Base-by-base conservation (phyloP, 169 alveolate genomes). In the Plasmodium fragile region DNA sequence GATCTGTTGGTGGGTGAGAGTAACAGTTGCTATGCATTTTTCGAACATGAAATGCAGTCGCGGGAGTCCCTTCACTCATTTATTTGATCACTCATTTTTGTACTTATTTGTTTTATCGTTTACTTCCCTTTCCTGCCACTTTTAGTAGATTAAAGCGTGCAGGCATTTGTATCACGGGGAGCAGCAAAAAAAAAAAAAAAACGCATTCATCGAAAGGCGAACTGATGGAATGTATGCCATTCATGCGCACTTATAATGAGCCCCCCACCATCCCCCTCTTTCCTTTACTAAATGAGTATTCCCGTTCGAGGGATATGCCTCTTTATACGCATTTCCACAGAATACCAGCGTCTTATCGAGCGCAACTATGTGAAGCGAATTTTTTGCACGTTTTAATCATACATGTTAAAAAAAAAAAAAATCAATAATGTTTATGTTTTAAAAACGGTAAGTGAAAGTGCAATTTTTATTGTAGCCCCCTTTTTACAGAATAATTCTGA, bases 401-500 rank as follows among this genome's bases (percentile, higher is more conserved):
- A 65, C 25, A 18, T 65, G 36, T 22, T 65, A 65, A 65, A 65
- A 65, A 65, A 59, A 59, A 59, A 59, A 6, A 65, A 65, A 65
- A 65, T 6, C 13, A 25, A 65, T 25, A 65, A 3, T 6, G 75
- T n/a, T 22, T 28, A 18, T 65, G 36, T 25, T 65, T 65, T 65
- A 18, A 65, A 65, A 28, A 10, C 36, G 39, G 41, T 5, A 65
- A 65, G 34, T 3, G 75, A 8, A 8, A 25, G 59, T 25, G 13
- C 36, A 25, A 25, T 22, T 65, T 65, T 65, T 65, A 18, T 6
- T 65, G 18, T 25, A 22, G 13, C 30, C 75, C 75, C 41, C n/a
- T 65, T 25, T 28, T 65, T 25, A 65, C 75, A 65, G 75, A 65
- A 65, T 65, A 65, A 65, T 65, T 65, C 75, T 65, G 36, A 65